These are phyloP conservation scores for Colletotrichum incanum DNA, from an alignment of 2,329 filamentous ascomycete species.

Conservation along the genomic window DNA sequence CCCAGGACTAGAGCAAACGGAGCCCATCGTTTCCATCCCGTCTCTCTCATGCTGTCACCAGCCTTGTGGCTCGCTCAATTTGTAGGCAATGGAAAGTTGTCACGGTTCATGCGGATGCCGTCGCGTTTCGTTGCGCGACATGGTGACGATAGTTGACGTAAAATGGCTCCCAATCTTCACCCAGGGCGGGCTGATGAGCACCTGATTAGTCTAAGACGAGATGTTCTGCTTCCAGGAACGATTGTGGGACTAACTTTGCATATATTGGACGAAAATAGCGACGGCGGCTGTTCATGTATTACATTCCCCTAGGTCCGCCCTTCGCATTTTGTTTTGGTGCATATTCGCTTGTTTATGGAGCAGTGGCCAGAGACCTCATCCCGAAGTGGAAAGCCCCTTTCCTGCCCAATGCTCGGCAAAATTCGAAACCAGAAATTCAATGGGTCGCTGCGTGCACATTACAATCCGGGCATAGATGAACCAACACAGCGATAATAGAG, in stretches of 20 bases:
- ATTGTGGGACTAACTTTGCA: not conserved
- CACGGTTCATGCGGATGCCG: not conserved
- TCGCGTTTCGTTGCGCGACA: constrained; percentile 25
- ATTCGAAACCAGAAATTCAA: constrained; percentile 14
- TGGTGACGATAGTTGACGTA: constrained; percentile 5
- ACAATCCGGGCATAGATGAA: not conserved
- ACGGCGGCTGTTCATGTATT: constrained; percentile 1
- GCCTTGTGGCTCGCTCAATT: constrained; percentile 33
- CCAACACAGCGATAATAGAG: not conserved
- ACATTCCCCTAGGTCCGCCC: not conserved
- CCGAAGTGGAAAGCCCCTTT: not conserved
- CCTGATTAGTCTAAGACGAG: constrained; percentile 1
- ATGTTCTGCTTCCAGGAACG: not conserved
- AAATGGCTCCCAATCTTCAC: not conserved
- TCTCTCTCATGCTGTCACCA: constrained; percentile 16
- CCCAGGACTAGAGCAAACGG: constrained; percentile 14
- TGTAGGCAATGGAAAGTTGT: constrained; percentile 3
- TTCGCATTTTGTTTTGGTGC: not conserved
- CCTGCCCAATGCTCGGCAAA: not conserved
- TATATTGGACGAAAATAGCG: constrained; percentile 6
- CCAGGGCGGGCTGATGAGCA: not conserved
- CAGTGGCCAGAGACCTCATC: not conserved
- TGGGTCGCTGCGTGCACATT: constrained; percentile 17
- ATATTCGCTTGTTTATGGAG: not conserved
- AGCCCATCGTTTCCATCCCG: constrained; percentile 7